Percentiles rank a stretch among this genome's conserved stretches.
phyloP scores from a whole-genome alignment of 2,329 filamentous ascomycete species.

The Colletotrichum truncatum region DNA sequence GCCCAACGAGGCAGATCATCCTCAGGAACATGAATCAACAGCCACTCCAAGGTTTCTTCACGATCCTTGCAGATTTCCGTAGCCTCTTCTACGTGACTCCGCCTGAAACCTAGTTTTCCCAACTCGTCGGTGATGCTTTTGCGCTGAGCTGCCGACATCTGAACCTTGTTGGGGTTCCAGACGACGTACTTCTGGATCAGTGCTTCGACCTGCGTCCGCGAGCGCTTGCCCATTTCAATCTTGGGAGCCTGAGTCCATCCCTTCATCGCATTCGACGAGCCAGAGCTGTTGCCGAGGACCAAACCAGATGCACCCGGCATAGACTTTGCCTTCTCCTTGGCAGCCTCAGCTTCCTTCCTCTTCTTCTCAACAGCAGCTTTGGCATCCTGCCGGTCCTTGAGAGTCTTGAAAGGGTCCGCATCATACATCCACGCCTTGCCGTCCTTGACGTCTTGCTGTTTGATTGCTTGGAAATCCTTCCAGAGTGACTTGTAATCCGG shows the following conservation, averaged over 20 bases:
- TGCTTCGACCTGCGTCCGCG: constrained; percentile 80
- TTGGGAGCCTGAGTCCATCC: constrained; percentile 88
- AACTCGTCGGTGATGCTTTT: constrained; percentile 76
- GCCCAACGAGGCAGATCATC: constrained; percentile 96
- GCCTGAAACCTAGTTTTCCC: constrained; percentile 83
- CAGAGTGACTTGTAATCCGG: constrained; percentile 90
- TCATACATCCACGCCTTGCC: constrained; percentile 92
- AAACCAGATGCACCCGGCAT: constrained; percentile 67
- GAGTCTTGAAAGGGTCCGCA: constrained; percentile 88
- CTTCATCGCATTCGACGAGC: constrained; percentile 64
- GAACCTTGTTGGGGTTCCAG: constrained; percentile 86
- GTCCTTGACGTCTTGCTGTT: constrained; percentile 80
- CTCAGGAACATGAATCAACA: constrained; percentile 95
- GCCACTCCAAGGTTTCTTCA: constrained; percentile 94
- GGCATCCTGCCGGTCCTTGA: constrained; percentile 81
- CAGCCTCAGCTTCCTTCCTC: constrained; percentile 73
- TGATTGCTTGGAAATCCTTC: constrained; percentile 89
- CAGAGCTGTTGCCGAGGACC: constrained; percentile 58
- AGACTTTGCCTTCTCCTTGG: constrained; percentile 73
- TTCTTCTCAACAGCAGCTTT: constrained; percentile 82
- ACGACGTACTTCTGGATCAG: constrained; percentile 80
- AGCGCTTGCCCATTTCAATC: constrained; percentile 90
- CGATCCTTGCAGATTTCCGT: constrained; percentile 87
- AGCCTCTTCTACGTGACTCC: constrained; percentile 89
- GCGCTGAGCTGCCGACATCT: constrained; percentile 67